Evolutionary conservation across 2,329 filamentous ascomycete genomes (phyloP).

Genomic region (Ophiostoma montium): DNA sequence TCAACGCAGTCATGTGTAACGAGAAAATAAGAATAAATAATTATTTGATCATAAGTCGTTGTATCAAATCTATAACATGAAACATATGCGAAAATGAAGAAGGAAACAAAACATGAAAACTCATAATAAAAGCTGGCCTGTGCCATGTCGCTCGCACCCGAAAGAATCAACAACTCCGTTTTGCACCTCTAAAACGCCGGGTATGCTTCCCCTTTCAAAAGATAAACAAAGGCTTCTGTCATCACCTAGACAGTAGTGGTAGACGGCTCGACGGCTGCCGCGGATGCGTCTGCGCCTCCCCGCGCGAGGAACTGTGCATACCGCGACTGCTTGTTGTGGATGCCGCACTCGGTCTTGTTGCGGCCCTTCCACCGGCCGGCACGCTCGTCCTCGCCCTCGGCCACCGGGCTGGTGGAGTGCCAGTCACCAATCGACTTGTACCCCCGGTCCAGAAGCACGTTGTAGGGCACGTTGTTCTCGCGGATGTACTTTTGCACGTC

Average conservation of each 20-base stretch:
- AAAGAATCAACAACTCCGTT: neutral
- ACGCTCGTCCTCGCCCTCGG: constrained; percentile 85
- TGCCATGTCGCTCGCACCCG: neutral
- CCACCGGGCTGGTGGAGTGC: constrained; percentile 89
- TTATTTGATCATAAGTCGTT: neutral
- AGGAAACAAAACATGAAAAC: neutral
- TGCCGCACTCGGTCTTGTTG: constrained; percentile 92
- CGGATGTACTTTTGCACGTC: constrained; percentile 82
- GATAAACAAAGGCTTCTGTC: no score
- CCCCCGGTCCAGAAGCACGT: constrained; percentile 76
- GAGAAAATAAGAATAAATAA: no score
- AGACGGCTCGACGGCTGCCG: neutral
- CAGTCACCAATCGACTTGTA: constrained; percentile 98
- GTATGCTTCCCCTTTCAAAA: neutral
- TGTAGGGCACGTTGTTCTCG: constrained; percentile 83
- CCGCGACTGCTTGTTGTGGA: constrained; percentile 93
- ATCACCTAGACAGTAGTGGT: neutral
- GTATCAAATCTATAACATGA: neutral
- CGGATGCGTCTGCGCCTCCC: neutral
- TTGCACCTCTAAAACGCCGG: neutral
- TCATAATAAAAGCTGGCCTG: neutral
- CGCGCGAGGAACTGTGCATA: constrained; percentile 66
- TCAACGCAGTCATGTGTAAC: no score
- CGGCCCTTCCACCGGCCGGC: constrained; percentile 95
- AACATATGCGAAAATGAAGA: neutral